Conservation (phyloP, 768 basidiomycete genomes). For the Suillus discolor region DNA sequence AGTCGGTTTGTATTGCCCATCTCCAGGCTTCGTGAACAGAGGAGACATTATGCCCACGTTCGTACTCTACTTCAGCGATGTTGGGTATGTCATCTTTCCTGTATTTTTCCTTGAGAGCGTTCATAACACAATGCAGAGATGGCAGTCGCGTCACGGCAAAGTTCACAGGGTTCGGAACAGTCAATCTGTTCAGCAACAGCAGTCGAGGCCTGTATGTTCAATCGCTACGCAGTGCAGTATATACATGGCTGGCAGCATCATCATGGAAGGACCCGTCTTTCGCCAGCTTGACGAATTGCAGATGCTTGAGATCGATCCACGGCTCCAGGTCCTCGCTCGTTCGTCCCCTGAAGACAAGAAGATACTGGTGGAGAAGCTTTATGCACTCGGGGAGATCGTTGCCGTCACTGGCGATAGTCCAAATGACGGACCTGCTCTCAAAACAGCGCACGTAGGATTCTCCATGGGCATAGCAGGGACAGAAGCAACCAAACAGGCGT, state of each 20-base stretch:
- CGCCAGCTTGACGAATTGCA: conserved; percentile 71
- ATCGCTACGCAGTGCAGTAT: conserved; percentile 97
- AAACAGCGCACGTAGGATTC: conserved; percentile 95
- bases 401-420: conserved; percentile 98
- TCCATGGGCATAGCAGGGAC: conserved; percentile 97
- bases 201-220: conserved; percentile 46
- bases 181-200: too few relatives aligned
- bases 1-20: too few relatives aligned
- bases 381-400: conserved; percentile 84
- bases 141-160: too few relatives aligned
- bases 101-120: too few relatives aligned
- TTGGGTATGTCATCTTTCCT: too few relatives aligned
- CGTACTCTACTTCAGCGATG: too few relatives aligned
- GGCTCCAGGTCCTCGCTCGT: conserved; percentile 94
- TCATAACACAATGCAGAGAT: too few relatives aligned
- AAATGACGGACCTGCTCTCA: conserved; percentile 96
- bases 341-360: conserved; percentile 99
- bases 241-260: conserved; percentile 88
- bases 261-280: conserved; percentile 98
- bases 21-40: too few relatives aligned
- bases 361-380: conserved; percentile 85
- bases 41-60: too few relatives aligned
- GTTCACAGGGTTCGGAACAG: too few relatives aligned
- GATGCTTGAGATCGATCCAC: conserved; percentile 82
- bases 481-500: conserved; percentile 98